Percentiles rank a stretch among this genome's conserved stretches.
Evolutionary conservation across 2,329 filamentous ascomycete species (phyloP).

Genomic region (Cercospora citrullina): DNA sequence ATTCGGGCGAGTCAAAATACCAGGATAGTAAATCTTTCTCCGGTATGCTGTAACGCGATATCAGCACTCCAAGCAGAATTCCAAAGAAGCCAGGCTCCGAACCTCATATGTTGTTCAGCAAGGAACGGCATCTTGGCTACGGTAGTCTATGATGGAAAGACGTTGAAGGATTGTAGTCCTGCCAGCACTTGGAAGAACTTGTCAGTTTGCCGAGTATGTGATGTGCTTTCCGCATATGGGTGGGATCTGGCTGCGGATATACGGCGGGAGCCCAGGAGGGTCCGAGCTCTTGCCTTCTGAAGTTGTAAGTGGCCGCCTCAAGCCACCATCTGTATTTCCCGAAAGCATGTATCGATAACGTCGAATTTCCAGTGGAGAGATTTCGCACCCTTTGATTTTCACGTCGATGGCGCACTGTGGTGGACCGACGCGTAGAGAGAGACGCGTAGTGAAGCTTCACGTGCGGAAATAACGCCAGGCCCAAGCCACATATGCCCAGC

Average conservation of each 20-base stretch:
- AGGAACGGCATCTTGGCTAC: neutral
- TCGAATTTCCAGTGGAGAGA: neutral
- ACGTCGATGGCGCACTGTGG: neutral
- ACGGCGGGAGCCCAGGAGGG: neutral
- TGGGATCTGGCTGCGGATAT: neutral
- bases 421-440: neutral
- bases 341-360: neutral
- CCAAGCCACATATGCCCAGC: neutral
- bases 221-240: neutral
- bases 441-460: neutral
- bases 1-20: conserved; percentile 51
- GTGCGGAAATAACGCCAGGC: neutral
- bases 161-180: neutral
- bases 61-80: neutral
- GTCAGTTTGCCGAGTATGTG: neutral
- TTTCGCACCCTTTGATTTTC: neutral
- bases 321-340: neutral
- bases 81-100: neutral
- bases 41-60: neutral
- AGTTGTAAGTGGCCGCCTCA: neutral
- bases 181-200: neutral
- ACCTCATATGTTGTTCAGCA: neutral
- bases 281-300: neutral
- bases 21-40: conserved; percentile 41
- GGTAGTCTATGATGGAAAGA: neutral